Base-by-base conservation (phyloP, 495 filamentous ascomycete species). In the Bathelium albidoporum region DNA sequence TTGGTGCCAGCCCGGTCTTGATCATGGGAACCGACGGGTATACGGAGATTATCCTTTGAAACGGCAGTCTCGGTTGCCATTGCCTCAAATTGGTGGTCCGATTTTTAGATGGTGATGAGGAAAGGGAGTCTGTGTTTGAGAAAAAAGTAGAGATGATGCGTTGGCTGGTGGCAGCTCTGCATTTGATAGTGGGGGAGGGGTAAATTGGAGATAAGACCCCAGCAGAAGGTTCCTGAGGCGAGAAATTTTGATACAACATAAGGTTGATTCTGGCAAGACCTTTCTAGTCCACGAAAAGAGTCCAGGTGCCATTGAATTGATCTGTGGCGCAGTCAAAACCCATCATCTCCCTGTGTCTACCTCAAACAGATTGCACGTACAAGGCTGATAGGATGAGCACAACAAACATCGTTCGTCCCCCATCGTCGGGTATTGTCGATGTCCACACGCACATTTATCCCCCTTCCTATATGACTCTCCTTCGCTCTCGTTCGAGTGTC, bases 371-470 rank as follows among this genome's bases (percentile, higher is more conserved):
- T 20, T 49, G 36, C 7, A 41, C 18, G 16, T 20, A 5, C 11
- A 49, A 49, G n/a, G 44, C 5, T 20, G 44, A 5, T 20, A 49
- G 22, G 10, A 49, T 49, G 44, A 20, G 22, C 22, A 49, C 5
- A 5, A 18, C 44, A 49, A 20, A 49, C 5, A 12, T 20, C n/a
- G n/a, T 49, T 20, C 16, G n/a, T 49, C n/a, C 11, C 18, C 44
- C 10, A 49, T 5, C 5, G 11, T 55, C 49, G 29, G 49, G 49
- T 10, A 79, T 91, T 39, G 89, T 96, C 52, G 93, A 97, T 75
- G 83, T 97, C 70, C 93, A 97, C 78, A 96, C 92, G 14, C 93
- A 97, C 79, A 85, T 97, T 77, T 96, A 97, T 73, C 89, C 91
- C 0, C 88, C 88, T 0, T 80, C 83, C 10, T 97, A 92, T 75